Evolutionary conservation across 768 basidiomycete species (phyloP), one percentile per base, ranked within the genome.

Genomic region (Leccinum subgranulosum): DNA sequence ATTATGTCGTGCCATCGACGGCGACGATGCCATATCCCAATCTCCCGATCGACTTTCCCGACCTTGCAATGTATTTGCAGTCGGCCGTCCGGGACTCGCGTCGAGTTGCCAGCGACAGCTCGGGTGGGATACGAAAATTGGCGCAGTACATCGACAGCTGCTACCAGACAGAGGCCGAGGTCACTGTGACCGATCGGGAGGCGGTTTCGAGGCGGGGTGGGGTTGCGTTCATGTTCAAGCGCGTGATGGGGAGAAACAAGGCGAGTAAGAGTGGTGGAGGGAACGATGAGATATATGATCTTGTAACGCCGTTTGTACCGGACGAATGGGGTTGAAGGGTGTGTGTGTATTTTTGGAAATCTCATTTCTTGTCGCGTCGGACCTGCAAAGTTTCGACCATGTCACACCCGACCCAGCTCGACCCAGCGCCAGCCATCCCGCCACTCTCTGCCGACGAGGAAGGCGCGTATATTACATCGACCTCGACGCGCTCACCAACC

Each of bases 241-340:
- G 83, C 43, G 79, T 89, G 15, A 85, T 88, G 23, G 65, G 84
- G 73, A 63, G 78, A 75, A 59, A 75, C 54, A 81, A 74, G 62
- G 69, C 73, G 21, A 81, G 73, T 64, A 79, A 76, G 64, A 77
- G 73, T 31, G 75, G 81, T 5, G 77, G 81, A 49, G 78, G 80
- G 46, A 92, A 92, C 66, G 88, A 89, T 62, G 89, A 92, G 57
- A 87, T 85, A 9, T 92, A 87, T 60, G 87, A 90, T 43, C 79
- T 91, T 11, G 88, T 92, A 55, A 92, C 90, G 15, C 90, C 90
- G 1, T 92, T 92, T 71, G 82, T 90, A 17, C 74, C 86, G 17
- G 86, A 90, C 56, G 87, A 90, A 61, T 88, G 82, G 83, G 86
- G 87, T 55, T 86, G 67, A 23, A 72, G 3, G 8, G 41, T 19